A percentile compares a stretch with the other conserved stretches of the same genome.
Evolutionary conservation across 345 rosid genomes (phyloP).

Genomic region (Hibiscus mutabilis): DNA sequence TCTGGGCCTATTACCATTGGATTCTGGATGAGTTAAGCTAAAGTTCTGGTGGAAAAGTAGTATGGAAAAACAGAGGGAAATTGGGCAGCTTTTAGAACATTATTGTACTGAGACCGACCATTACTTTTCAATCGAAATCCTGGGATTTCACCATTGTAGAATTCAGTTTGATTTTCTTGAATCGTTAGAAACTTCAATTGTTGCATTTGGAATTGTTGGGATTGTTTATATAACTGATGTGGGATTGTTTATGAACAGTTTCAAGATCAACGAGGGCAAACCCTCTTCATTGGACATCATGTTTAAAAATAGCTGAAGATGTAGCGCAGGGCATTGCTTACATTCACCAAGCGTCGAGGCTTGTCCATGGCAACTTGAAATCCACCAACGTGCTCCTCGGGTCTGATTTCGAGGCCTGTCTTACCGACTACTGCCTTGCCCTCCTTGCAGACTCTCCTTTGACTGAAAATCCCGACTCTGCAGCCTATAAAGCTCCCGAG

Average conservation of each 20-base stretch:
- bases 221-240: conserved; percentile 1
- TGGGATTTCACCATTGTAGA: background rate
- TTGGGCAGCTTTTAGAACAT: conserved; percentile 1
- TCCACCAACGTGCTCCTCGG: conserved; percentile 83
- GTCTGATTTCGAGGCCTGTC: conserved; percentile 83
- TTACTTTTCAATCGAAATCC: background rate
- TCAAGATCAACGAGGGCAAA: conserved; percentile 77
- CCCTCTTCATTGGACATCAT: conserved; percentile 94
- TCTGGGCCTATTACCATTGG: conserved; percentile 6
- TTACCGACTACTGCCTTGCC: conserved; percentile 75
- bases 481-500: conserved; percentile 75
- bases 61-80: background rate
- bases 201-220: too few species aligned
- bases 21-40: conserved; percentile 1
- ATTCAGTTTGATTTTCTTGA: background rate
- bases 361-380: conserved; percentile 79
- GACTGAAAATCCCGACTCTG: conserved; percentile 55
- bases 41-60: background rate
- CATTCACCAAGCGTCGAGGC: conserved; percentile 74
- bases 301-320: conserved; percentile 92
- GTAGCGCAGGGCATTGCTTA: conserved; percentile 75
- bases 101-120: conserved; percentile 4
- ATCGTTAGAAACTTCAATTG: background rate
- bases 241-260: conserved; percentile 34
- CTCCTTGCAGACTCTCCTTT: conserved; percentile 53